phyloP scores from a whole-genome alignment of 2,329 filamentous ascomycete species.

The Decorospora gaudefroyi region DNA sequence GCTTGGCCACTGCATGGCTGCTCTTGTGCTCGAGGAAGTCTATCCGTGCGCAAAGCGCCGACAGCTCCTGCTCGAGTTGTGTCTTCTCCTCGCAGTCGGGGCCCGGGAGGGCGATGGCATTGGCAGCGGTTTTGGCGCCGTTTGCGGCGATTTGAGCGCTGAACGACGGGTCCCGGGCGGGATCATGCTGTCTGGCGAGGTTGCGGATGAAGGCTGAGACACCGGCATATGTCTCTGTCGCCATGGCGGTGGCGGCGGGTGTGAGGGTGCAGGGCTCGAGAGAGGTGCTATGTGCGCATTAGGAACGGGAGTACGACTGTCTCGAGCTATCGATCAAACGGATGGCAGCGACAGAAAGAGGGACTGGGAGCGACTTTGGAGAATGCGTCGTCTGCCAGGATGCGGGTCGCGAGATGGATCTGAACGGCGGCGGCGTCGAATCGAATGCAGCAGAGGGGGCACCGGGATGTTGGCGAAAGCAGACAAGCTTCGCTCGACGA shows the following conservation, averaged over 20 bases:
- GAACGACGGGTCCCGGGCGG: constrained; percentile 51
- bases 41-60: constrained; percentile 75
- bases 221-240: constrained; percentile 46
- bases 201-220: constrained; percentile 53
- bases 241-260: constrained; percentile 36
- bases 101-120: constrained; percentile 76
- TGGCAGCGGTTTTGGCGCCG: constrained; percentile 36
- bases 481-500: too few species aligned
- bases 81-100: constrained; percentile 74
- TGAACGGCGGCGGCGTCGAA: constrained; percentile 8
- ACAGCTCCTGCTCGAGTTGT: constrained; percentile 79
- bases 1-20: constrained; percentile 63
- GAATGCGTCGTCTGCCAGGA: constrained; percentile 2
- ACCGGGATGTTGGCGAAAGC: constrained; percentile 8
- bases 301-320: constrained; percentile 22
- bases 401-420: constrained; percentile 3
- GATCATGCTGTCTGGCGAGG: constrained; percentile 55
- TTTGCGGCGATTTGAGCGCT: constrained; percentile 50
- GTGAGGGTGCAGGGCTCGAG: constrained; percentile 26
- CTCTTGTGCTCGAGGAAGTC: constrained; percentile 82
- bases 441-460: constrained; percentile 8
- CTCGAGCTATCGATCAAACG: constrained; percentile 20
- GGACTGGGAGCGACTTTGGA: constrained; percentile 4
- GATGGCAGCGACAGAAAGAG: constrained; percentile 1
- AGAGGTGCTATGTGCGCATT: constrained; percentile 45